A percentile compares a stretch with the other conserved stretches of the same genome.
Conservation (phyloP, 805 yeast genomes). For the Saturnispora sanitii region DNA sequence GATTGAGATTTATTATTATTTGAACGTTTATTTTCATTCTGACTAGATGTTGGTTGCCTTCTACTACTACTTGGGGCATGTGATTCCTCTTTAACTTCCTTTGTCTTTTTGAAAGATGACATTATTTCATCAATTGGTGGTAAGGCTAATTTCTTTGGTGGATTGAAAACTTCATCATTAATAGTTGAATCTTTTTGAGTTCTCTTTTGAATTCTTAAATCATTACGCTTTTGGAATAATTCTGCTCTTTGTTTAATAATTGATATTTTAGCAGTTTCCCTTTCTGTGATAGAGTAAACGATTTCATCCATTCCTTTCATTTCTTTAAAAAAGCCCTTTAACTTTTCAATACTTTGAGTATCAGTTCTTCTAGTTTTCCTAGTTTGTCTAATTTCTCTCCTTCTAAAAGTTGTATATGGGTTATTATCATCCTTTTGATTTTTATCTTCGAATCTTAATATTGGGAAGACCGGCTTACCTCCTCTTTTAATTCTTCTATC, state of each 20-base stretch:
- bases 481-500: conserved; percentile 54
- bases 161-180: conserved; percentile 73
- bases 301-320: conserved; percentile 66
- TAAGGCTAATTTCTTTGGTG: conserved; percentile 52
- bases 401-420: conserved; percentile 91
- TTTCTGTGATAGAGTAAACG: conserved; percentile 56
- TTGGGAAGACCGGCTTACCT: conserved; percentile 67
- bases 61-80: not conserved
- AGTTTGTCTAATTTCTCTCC: conserved; percentile 90
- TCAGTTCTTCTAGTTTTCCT: conserved; percentile 95
- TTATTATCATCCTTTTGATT: conserved; percentile 77
- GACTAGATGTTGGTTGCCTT: no score
- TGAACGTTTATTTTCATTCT: not conserved
- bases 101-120: conserved; percentile 7
- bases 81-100: conserved; percentile 11
- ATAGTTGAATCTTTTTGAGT: conserved; percentile 54
- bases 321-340: conserved; percentile 64
- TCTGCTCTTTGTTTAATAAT: conserved; percentile 66
- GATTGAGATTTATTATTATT: not conserved
- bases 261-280: conserved; percentile 59
- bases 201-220: conserved; percentile 55
- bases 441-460: conserved; percentile 76
- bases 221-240: conserved; percentile 30
- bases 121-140: conserved; percentile 15
- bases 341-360: conserved; percentile 75